Conservation (phyloP, 1,284 basidiomycete genomes). For the Cryptococcus jaspeensis region DNA sequence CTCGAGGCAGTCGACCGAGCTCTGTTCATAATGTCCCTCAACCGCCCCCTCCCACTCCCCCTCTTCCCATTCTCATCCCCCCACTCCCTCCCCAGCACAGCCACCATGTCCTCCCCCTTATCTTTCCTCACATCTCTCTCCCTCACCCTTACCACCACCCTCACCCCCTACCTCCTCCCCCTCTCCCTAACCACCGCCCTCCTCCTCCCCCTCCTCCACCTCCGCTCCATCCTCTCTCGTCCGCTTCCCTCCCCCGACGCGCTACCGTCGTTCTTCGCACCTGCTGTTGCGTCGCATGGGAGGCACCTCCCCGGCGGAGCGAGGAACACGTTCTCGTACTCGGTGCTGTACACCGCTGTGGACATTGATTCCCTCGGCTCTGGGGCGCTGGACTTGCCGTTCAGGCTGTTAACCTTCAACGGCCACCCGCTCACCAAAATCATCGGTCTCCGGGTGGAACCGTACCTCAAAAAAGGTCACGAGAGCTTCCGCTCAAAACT, state of each 20-base stretch:
- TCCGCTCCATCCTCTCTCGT: slow-evolving; percentile 6
- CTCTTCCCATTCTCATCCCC: no score
- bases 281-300: slow-evolving; percentile 24
- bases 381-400: slow-evolving; percentile 55
- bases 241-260: slow-evolving; percentile 10
- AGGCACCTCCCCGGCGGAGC: slow-evolving; percentile 22
- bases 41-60: no score
- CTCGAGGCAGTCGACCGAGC: no score
- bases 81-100: no score
- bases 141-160: slow-evolving; percentile 6
- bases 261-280: slow-evolving; percentile 20
- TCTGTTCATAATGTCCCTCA: no score
- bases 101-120: not conserved
- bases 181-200: slow-evolving; percentile 5
- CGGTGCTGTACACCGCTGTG: slow-evolving; percentile 62
- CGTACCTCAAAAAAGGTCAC: slow-evolving; percentile 55
- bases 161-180: slow-evolving; percentile 2
- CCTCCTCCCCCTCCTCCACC: slow-evolving; percentile 6
- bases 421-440: slow-evolving; percentile 37
- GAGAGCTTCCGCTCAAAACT: slow-evolving; percentile 32
- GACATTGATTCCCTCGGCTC: slow-evolving; percentile 63
- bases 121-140: not conserved
- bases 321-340: slow-evolving; percentile 55
- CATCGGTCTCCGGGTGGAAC: slow-evolving; percentile 55
- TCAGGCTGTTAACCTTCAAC: slow-evolving; percentile 27